A percentile compares a stretch with the other conserved stretches of the same genome.
Evolutionary conservation across 805 yeast species (phyloP).

Genomic region (Pichia californica): DNA sequence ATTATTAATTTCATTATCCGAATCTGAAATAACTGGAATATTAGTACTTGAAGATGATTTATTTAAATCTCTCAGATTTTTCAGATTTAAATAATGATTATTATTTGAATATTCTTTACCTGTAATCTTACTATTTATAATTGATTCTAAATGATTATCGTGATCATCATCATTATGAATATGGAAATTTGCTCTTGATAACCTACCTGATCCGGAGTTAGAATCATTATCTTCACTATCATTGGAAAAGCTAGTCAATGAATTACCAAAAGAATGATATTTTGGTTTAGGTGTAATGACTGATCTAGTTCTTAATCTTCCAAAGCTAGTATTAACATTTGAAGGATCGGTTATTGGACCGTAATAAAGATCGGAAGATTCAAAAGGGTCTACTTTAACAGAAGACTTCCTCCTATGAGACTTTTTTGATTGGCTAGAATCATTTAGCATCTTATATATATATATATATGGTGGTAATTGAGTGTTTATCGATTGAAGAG

Average conservation of each 20-base stretch:
- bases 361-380: slow-evolving; percentile 63
- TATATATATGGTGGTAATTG: no score
- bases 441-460: background rate
- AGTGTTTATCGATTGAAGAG: no score
- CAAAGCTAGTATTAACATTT: slow-evolving; percentile 35
- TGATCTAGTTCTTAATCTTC: slow-evolving; percentile 50
- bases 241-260: no score
- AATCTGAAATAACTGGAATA: slow-evolving; percentile 14
- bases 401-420: slow-evolving; percentile 31
- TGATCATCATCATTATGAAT: background rate
- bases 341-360: slow-evolving; percentile 57
- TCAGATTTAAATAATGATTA: background rate
- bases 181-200: background rate
- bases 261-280: slow-evolving; percentile 2
- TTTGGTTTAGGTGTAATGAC: slow-evolving; percentile 25
- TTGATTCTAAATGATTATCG: background rate
- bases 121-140: background rate
- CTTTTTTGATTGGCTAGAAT: background rate
- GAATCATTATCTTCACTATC: background rate
- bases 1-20: slow-evolving; percentile 8
- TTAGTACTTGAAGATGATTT: slow-evolving; percentile 5
- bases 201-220: background rate
- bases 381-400: slow-evolving; percentile 59
- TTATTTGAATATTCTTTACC: background rate
- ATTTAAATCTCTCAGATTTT: background rate